Evolutionary conservation across 805 yeast genomes (phyloP).

Genomic region (Schizosaccharomyces lindneri): DNA sequence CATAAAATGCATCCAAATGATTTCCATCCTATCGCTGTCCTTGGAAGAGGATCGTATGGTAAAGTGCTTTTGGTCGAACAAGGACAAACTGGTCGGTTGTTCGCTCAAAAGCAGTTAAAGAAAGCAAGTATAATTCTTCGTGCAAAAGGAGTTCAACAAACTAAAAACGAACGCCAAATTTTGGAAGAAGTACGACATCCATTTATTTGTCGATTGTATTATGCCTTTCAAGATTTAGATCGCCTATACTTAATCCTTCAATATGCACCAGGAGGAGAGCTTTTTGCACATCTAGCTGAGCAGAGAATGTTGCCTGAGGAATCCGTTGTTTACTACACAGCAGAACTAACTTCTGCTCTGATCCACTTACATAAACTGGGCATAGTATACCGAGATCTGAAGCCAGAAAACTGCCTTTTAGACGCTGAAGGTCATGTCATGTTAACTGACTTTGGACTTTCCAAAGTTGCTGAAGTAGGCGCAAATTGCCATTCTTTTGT

Average conservation of each 20-base stretch:
- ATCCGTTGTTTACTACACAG: slow-evolving; percentile 45
- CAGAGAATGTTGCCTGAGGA: slow-evolving; percentile 28
- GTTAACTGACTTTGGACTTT: slow-evolving; percentile 64
- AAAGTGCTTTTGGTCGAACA: slow-evolving; percentile 61
- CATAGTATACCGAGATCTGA: slow-evolving; percentile 64
- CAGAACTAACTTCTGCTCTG: slow-evolving; percentile 58
- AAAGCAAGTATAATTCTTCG: slow-evolving; percentile 56
- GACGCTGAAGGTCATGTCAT: slow-evolving; percentile 59
- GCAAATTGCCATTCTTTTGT: slow-evolving; percentile 27
- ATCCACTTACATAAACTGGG: slow-evolving; percentile 53
- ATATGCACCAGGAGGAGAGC: slow-evolving; percentile 74
- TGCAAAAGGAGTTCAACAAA: slow-evolving; percentile 37
- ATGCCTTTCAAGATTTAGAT: slow-evolving; percentile 59
- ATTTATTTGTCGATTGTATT: slow-evolving; percentile 55
- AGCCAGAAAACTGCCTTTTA: slow-evolving; percentile 71
- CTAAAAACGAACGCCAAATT: slow-evolving; percentile 57
- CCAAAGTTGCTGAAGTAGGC: slow-evolving; percentile 20
- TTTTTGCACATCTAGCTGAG: slow-evolving; percentile 36
- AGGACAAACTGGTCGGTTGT: slow-evolving; percentile 31
- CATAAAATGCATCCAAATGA: slow-evolving; percentile 19
- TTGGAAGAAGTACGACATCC: slow-evolving; percentile 51
- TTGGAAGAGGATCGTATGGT: slow-evolving; percentile 78
- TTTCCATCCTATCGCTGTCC: slow-evolving; percentile 48
- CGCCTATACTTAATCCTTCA: slow-evolving; percentile 55
- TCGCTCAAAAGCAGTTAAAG: slow-evolving; percentile 66